Evolutionary conservation across 202 grass and related monocot genomes (phyloP).

Genomic region (Miscanthus sacchariflorus): DNA sequence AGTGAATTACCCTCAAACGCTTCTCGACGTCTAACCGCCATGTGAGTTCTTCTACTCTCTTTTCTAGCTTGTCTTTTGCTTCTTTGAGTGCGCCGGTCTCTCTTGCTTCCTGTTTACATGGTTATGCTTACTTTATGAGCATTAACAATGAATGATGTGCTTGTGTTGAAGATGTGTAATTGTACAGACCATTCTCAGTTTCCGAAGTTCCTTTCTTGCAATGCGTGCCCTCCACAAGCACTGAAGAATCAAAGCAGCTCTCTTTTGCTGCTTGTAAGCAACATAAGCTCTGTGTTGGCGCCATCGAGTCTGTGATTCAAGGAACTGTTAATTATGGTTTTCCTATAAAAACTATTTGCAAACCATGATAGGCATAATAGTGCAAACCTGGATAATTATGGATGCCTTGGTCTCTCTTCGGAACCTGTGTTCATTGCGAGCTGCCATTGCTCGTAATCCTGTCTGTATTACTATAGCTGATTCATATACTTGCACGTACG

Average conservation of each 20-base stretch:
- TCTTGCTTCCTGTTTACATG: slow-evolving; percentile 83
- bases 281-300: slow-evolving; percentile 77
- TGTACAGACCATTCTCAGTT: slow-evolving; percentile 81
- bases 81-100: slow-evolving; percentile 93
- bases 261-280: slow-evolving; percentile 80
- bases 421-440: slow-evolving; percentile 76
- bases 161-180: slow-evolving; percentile 23
- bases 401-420: slow-evolving; percentile 77
- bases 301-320: slow-evolving; percentile 78
- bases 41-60: slow-evolving; percentile 93
- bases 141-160: slow-evolving; percentile 28
- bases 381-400: slow-evolving; percentile 73
- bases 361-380: slow-evolving; percentile 8
- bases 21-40: slow-evolving; percentile 96
- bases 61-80: slow-evolving; percentile 97
- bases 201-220: slow-evolving; percentile 91
- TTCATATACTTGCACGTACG: slow-evolving; percentile 60
- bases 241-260: slow-evolving; percentile 78
- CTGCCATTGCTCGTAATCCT: slow-evolving; percentile 82
- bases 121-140: slow-evolving; percentile 29
- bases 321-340: slow-evolving; percentile 23
- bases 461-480: slow-evolving; percentile 77
- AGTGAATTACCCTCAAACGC: slow-evolving; percentile 80
- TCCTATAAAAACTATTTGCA: slow-evolving; percentile 7
- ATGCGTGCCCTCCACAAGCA: slow-evolving; percentile 89